Percentiles rank a stretch among this genome's conserved stretches.
Conservation (phyloP, 169 alveolate genomes). For the Eimeria zaria region DNA sequence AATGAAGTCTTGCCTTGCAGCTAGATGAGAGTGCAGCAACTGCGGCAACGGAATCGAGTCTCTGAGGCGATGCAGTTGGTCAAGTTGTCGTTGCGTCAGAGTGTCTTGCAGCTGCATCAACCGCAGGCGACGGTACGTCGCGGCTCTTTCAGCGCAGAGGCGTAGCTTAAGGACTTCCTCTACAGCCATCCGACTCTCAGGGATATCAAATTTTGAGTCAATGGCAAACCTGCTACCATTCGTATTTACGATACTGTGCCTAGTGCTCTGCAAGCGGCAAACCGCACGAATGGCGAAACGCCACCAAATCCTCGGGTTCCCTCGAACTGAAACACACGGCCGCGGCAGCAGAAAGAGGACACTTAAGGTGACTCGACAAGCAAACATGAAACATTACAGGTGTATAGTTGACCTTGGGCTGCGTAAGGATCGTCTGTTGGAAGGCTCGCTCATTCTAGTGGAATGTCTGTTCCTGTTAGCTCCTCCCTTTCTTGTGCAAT, state of each 20-base stretch:
- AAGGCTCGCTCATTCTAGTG: background rate
- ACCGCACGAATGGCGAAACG: conserved; percentile 68
- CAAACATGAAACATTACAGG: background rate
- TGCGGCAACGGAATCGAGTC: conserved; percentile 34
- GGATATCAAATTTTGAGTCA: background rate
- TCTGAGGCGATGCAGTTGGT: background rate
- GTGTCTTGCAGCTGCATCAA: conserved; percentile 47
- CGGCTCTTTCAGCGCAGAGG: conserved; percentile 37
- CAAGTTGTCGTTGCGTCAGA: conserved; percentile 16
- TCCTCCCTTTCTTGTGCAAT: background rate
- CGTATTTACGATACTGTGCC: background rate
- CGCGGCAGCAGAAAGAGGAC: background rate
- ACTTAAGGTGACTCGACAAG: background rate
- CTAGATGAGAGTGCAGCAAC: conserved; percentile 29
- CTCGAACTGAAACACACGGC: conserved; percentile 32
- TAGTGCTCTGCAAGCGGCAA: conserved; percentile 56
- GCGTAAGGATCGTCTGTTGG: background rate
- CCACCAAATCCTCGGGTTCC: conserved; percentile 71
- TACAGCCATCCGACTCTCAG: conserved; percentile 9
- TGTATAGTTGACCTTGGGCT: background rate
- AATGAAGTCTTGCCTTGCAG: conserved; percentile 53
- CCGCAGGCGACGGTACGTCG: conserved; percentile 52
- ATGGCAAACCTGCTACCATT: background rate
- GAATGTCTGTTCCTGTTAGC: background rate
- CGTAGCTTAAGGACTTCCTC: conserved; percentile 50